Evolutionary conservation across 73 alveolate species (phyloP).

Genomic region (Diophrys appendiculata): DNA sequence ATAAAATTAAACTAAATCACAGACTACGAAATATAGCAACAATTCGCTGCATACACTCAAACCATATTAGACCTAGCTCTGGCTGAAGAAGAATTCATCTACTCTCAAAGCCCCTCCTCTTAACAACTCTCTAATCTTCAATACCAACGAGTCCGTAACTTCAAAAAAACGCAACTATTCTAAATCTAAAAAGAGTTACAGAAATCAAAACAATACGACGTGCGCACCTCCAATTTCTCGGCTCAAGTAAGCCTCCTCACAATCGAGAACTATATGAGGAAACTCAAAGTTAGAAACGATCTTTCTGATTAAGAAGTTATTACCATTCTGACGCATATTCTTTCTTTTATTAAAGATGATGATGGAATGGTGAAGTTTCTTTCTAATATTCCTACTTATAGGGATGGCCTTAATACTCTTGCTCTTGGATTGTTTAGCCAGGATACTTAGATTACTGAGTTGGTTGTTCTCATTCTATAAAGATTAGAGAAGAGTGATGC

Average conservation of each 20-base stretch:
- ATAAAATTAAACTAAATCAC: slow-evolving; percentile 21
- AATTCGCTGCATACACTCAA: slow-evolving; percentile 46
- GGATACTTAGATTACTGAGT: too few relatives aligned
- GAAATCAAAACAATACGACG: slow-evolving; percentile 27
- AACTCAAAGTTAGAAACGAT: slow-evolving; percentile 37
- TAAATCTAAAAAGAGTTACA: slow-evolving; percentile 13
- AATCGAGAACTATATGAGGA: slow-evolving; percentile 37
- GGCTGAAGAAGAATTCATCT: slow-evolving; percentile 19
- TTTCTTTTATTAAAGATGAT: slow-evolving; percentile 25
- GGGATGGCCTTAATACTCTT: slow-evolving; percentile 40
- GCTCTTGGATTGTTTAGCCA: slow-evolving; percentile 50
- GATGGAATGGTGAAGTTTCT: slow-evolving; percentile 38
- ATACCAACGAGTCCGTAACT: slow-evolving; percentile 29
- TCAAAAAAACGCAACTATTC: slow-evolving; percentile 34
- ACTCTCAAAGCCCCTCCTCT: too few relatives aligned
- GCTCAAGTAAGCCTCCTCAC: slow-evolving; percentile 12
- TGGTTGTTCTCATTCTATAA: too few relatives aligned
- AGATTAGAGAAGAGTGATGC: too few relatives aligned
- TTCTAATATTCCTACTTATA: slow-evolving; percentile 22
- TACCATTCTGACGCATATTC: not conserved
- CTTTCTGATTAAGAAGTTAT: slow-evolving; percentile 22
- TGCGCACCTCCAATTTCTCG: slow-evolving; percentile 5
- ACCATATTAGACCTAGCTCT: slow-evolving; percentile 39
- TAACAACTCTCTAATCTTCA: too few relatives aligned
- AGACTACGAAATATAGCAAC: slow-evolving; percentile 38